A percentile compares a stretch with the other conserved stretches of the same genome.
phyloP scores from a whole-genome alignment of 192 early-diverging fungal species.

The Coemansia sp. region DNA sequence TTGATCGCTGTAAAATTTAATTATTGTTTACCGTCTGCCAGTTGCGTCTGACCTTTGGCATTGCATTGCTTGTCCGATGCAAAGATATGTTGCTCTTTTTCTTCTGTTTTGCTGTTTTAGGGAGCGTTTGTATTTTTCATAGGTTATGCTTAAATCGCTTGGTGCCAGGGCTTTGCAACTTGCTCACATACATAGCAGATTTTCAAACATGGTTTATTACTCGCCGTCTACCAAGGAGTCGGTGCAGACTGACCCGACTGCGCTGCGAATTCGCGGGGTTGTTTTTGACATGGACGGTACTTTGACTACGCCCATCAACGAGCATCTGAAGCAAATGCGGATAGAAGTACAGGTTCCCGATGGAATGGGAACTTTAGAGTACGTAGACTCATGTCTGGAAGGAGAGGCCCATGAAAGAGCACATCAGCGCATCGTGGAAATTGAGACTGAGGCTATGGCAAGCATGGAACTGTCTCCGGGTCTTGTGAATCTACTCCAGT shows the following conservation, averaged over 20 bases:
- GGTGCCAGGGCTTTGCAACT: neutral
- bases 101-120: neutral
- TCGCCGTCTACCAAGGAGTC: constrained; percentile 33
- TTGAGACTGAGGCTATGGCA: constrained; percentile 46
- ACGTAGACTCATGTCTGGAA: constrained; percentile 33
- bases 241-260: constrained; percentile 13
- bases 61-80: neutral
- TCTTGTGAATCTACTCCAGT: constrained; percentile 40
- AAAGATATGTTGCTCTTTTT: neutral
- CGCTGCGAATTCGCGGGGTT: constrained; percentile 46
- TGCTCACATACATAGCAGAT: neutral
- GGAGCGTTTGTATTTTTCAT: neutral
- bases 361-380: constrained; percentile 33
- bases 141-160: neutral
- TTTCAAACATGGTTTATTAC: constrained; percentile 26
- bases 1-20: neutral
- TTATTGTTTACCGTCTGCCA: neutral
- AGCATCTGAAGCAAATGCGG: constrained; percentile 39
- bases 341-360: constrained; percentile 33
- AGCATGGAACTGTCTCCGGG: constrained; percentile 47
- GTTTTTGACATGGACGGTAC: constrained; percentile 56
- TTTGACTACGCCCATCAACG: constrained; percentile 45
- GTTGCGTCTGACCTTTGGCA: neutral
- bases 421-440: constrained; percentile 33
- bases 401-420: constrained; percentile 33